These are phyloP conservation scores for Ogataea glucozyma DNA, from an alignment of 805 yeast genomes.

Conservation along the genomic window DNA sequence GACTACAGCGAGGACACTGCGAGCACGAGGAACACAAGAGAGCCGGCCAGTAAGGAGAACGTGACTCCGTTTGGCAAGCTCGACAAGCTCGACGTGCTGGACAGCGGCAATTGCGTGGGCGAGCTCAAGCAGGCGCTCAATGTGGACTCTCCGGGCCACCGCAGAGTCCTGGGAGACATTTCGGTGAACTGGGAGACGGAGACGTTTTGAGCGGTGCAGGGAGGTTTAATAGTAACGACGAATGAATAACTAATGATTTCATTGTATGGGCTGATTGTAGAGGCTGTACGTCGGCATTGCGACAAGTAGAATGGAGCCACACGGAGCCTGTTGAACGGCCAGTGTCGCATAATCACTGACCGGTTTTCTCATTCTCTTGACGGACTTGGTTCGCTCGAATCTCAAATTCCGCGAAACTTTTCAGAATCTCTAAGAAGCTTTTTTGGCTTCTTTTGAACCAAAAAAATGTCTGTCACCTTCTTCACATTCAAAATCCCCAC, in stretches of 20 bases:
- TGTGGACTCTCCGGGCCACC: neutral
- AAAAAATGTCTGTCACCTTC: too few relatives aligned
- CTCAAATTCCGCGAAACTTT: too few relatives aligned
- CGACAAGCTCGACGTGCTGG: neutral
- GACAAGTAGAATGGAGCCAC: too few relatives aligned
- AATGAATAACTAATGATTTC: neutral
- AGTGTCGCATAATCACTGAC: too few relatives aligned
- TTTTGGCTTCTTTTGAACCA: too few relatives aligned
- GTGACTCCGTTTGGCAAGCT: conserved; percentile 6
- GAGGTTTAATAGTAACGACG: neutral
- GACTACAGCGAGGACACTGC: conserved; percentile 32
- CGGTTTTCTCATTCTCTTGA: too few relatives aligned
- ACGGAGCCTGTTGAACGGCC: too few relatives aligned
- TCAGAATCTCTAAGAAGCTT: too few relatives aligned
- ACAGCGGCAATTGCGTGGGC: neutral
- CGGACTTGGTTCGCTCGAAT: too few relatives aligned
- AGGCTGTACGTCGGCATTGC: too few relatives aligned
- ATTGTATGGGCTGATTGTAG: too few relatives aligned
- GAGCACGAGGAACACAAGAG: conserved; percentile 4
- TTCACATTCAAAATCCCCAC: too few relatives aligned
- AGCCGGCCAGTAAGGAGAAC: conserved; percentile 13
- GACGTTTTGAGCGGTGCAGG: conserved; percentile 14
- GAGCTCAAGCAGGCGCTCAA: neutral
- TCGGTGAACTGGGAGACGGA: conserved; percentile 27
- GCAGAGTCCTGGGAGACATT: conserved; percentile 11